Evolutionary conservation across 768 basidiomycete species (phyloP).

Genomic region (Galerina sulciceps): DNA sequence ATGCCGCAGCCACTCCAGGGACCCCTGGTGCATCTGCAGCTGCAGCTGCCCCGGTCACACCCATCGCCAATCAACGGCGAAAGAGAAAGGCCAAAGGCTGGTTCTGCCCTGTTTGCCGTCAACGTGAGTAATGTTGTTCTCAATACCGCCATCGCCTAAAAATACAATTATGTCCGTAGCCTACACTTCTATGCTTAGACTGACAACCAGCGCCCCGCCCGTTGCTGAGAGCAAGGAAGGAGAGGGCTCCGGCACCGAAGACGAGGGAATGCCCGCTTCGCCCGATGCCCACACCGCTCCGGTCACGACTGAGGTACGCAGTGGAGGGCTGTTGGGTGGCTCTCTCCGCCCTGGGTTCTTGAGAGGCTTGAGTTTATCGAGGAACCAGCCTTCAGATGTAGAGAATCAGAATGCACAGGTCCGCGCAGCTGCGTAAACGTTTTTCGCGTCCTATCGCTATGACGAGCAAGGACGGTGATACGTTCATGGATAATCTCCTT

Average conservation of each 20-base stretch:
- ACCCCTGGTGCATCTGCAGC: slow-evolving; percentile 28
- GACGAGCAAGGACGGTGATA: not conserved
- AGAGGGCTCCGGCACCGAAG: slow-evolving; percentile 24
- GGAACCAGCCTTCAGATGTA: slow-evolving; percentile 26
- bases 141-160: not conserved
- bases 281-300: not conserved
- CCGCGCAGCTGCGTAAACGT: slow-evolving; percentile 18
- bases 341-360: slow-evolving; percentile 34
- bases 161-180: slow-evolving; percentile 44
- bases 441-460: not conserved
- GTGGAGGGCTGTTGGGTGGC: slow-evolving; percentile 24
- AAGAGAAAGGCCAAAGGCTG: slow-evolving; percentile 96
- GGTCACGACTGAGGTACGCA: slow-evolving; percentile 15
- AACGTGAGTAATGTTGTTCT: slow-evolving; percentile 62
- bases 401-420: slow-evolving; percentile 33
- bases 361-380: slow-evolving; percentile 28
- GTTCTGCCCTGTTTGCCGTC: slow-evolving; percentile 96
- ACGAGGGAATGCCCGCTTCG: slow-evolving; percentile 15
- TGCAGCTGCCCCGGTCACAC: slow-evolving; percentile 22
- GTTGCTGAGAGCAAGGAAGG: slow-evolving; percentile 28
- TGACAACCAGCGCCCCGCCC: slow-evolving; percentile 71
- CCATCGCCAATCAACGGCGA: slow-evolving; percentile 56
- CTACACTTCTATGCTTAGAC: slow-evolving; percentile 85
- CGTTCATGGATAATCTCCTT: no score
- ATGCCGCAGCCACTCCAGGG: slow-evolving; percentile 27